phyloP scores from a whole-genome alignment of 257 asterid genomes.

The Solanum ossicruentum region DNA sequence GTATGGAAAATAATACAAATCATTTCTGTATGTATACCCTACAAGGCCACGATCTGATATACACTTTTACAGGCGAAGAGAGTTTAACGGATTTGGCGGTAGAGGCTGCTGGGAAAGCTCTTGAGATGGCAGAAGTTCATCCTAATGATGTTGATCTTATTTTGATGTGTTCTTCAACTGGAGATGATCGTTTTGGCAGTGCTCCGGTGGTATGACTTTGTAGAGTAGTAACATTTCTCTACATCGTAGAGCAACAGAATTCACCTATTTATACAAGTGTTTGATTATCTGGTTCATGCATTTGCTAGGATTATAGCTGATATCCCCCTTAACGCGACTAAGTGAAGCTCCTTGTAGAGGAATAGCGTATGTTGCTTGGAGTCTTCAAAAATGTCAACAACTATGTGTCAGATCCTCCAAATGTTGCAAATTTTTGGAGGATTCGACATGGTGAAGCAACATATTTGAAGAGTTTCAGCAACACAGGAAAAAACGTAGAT shows the following conservation, averaged over 20 bases:
- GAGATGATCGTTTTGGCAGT: conserved; percentile 76
- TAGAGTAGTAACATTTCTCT: background rate
- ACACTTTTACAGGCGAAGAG: conserved; percentile 45
- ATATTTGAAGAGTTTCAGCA: background rate
- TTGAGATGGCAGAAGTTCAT: conserved; percentile 74
- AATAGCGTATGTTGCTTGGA: background rate
- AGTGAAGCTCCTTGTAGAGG: background rate
- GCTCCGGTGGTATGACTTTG: conserved; percentile 62
- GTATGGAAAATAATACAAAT: background rate
- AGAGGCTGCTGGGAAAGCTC: conserved; percentile 81
- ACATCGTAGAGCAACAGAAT: background rate
- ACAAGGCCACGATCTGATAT: background rate
- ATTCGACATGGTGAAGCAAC: background rate
- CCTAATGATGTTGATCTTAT: conserved; percentile 69
- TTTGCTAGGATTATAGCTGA: background rate
- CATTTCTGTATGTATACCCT: background rate
- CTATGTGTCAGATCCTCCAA: background rate
- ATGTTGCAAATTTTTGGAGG: background rate
- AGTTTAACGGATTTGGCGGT: conserved; percentile 48
- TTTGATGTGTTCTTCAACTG: conserved; percentile 72
- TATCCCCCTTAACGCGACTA: background rate
- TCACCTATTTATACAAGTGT: background rate
- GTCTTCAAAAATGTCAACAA: background rate
- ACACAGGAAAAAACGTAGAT: background rate
- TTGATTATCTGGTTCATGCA: background rate